Base-by-base conservation (phyloP, 345 rosid genomes). In the Rhizophora apiculata region DNA sequence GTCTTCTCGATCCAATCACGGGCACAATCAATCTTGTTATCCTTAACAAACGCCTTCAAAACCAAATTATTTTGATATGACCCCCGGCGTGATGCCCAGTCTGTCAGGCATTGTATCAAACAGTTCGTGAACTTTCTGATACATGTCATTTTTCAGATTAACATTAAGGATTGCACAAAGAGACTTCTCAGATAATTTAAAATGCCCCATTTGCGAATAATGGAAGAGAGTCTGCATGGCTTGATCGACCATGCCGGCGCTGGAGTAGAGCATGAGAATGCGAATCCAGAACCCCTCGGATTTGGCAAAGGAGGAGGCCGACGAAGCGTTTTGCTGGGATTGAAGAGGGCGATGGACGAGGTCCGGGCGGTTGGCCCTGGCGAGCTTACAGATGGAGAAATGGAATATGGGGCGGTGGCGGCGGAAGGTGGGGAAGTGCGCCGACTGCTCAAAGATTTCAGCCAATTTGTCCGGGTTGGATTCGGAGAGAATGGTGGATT, bases 261-360 rank as follows among this genome's bases (percentile, higher is more conserved):
- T 68, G 1, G 82, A 76, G 69, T 79, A 79, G 62, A 79, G 76
- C 80, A 65, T 68, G 24, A 75, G 52, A 72, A 79, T 74, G 67
- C 82, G 82, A 1, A 79, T 65, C 82, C 80, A 79, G 51, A 72
- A 79, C 29, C 82, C 82, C 67, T 75, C 80, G 22, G 74, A 68
- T 31, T 69, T 79, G 49, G 62, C 68, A 27, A 53, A 48, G 13
- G 71, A 31, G 43, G 65, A 43, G 49, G 49, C 13, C 18, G 49
- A 43, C 18, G 19, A 34, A 34, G 54, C 39, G 27, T 39, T 71
- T 63, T 54, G 65, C 31, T 68, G 64, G 60, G 53, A 36, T 31
- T 52, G 36, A 62, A 79, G 72, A 29, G 76, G 53, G 37, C 69
- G 63, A 9, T 72, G 77, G 31, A 79, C 69, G 22, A 79, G 82